phyloP scores from a whole-genome alignment of 1,284 basidiomycete species.

The Fomitopsis schrenkii region DNA sequence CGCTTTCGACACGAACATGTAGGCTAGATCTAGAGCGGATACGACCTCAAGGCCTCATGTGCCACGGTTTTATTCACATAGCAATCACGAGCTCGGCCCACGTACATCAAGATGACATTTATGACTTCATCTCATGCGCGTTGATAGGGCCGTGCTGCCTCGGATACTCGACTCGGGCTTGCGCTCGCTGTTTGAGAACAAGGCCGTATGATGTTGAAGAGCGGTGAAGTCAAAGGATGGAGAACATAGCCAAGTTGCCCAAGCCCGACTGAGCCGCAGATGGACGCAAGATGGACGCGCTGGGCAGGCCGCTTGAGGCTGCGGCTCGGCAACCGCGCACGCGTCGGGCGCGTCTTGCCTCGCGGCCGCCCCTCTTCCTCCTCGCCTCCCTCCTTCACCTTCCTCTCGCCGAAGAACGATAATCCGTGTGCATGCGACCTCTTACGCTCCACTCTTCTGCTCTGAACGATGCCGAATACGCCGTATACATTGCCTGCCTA shows the following conservation, averaged over 20 bases:
- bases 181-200: no score
- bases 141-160: no score
- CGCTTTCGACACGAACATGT: no score
- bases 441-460: slow-evolving; percentile 69
- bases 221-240: background rate
- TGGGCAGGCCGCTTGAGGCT: background rate
- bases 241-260: background rate
- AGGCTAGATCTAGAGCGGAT: no score
- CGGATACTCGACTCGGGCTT: no score
- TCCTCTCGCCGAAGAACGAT: background rate
- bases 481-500: slow-evolving; percentile 56
- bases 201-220: background rate
- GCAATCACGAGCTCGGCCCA: no score
- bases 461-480: slow-evolving; percentile 67
- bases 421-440: slow-evolving; percentile 38
- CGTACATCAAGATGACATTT: no score
- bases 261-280: background rate
- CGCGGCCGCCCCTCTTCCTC: background rate
- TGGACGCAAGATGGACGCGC: background rate
- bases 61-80: no score
- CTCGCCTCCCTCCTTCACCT: background rate
- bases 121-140: no score
- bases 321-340: background rate
- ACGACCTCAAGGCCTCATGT: no score
- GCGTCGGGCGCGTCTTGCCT: slow-evolving; percentile 1